Percentiles rank a stretch among this genome's conserved stretches.
phyloP scores from a whole-genome alignment of 1,284 basidiomycete species.

The Pterula multifida region DNA sequence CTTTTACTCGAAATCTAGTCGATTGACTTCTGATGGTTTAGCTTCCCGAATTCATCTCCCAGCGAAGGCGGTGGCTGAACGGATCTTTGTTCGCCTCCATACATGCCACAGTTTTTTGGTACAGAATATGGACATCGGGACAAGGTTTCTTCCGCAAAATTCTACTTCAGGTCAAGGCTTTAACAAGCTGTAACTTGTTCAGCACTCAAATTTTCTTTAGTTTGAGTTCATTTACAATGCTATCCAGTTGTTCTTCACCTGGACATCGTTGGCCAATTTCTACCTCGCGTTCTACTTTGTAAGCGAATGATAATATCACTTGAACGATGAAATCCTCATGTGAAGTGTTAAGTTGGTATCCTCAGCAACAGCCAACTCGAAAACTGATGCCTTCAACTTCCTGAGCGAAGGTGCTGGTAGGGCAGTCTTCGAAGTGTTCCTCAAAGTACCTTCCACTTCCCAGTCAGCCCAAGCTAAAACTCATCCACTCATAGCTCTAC shows the following conservation, averaged over 20 bases:
- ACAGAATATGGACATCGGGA: slow-evolving; percentile 83
- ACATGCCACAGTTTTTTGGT: slow-evolving; percentile 78
- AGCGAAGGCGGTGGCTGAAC: slow-evolving; percentile 85
- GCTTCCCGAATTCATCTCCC: slow-evolving; percentile 83
- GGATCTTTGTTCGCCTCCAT: slow-evolving; percentile 81
- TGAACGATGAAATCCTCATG: slow-evolving; percentile 8
- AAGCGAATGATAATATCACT: slow-evolving; percentile 8
- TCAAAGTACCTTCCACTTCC: slow-evolving; percentile 38
- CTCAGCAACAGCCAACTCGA: slow-evolving; percentile 50
- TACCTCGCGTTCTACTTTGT: slow-evolving; percentile 80
- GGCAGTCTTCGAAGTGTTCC: slow-evolving; percentile 71
- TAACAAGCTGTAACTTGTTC: slow-evolving; percentile 1
- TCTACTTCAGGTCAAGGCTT: slow-evolving; percentile 43
- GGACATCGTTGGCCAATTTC: slow-evolving; percentile 75
- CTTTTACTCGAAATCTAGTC: slow-evolving; percentile 2
- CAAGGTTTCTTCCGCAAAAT: slow-evolving; percentile 81
- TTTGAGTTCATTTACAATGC: slow-evolving; percentile 79
- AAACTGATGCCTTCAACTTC: slow-evolving; percentile 70
- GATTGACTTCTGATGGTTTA: slow-evolving; percentile 15
- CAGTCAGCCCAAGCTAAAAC: slow-evolving; percentile 10
- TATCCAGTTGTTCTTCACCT: slow-evolving; percentile 71
- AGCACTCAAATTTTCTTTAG: slow-evolving; percentile 17
- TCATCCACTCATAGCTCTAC: slow-evolving; percentile 33
- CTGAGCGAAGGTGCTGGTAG: slow-evolving; percentile 59
- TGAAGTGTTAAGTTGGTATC: slow-evolving; percentile 44